These are phyloP conservation scores for Pichia sp. DNA, from an alignment of 1,139 yeast species.

Conservation along the genomic window DNA sequence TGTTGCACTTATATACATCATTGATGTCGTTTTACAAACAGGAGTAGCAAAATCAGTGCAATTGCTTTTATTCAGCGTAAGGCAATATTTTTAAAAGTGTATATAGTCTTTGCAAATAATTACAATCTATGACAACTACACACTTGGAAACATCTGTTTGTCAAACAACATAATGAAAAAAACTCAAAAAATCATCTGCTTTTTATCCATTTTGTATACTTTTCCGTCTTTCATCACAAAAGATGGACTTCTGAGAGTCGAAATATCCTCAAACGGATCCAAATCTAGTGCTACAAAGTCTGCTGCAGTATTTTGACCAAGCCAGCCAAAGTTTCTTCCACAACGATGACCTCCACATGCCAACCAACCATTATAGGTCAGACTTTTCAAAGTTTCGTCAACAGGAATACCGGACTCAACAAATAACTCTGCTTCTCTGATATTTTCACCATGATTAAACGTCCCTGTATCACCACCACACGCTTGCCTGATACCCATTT, in stretches of 20 bases:
- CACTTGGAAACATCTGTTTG: too few relatives aligned
- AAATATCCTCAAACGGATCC: constrained; percentile 13
- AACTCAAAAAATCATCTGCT: constrained; percentile 15
- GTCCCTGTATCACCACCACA: constrained; percentile 25
- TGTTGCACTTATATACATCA: too few relatives aligned
- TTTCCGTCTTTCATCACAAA: constrained; percentile 22
- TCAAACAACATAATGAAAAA: too few relatives aligned
- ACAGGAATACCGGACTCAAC: constrained; percentile 19
- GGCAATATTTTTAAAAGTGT: too few relatives aligned
- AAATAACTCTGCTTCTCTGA: constrained; percentile 21
- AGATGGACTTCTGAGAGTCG: constrained; percentile 12
- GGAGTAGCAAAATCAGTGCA: too few relatives aligned
- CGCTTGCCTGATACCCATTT: constrained; percentile 18
- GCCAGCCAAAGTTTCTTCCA: constrained; percentile 21
- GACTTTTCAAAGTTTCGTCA: constrained; percentile 13
- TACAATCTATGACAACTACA: too few relatives aligned
- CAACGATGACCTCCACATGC: constrained; percentile 21
- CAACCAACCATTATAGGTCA: constrained; percentile 22
- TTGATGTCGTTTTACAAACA: too few relatives aligned
- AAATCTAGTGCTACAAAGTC: constrained; percentile 19
- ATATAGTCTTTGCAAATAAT: too few relatives aligned
- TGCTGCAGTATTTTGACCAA: constrained; percentile 17
- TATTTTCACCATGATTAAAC: constrained; percentile 22
- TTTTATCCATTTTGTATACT: constrained; percentile 22
- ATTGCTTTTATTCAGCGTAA: too few relatives aligned